phyloP scores from a whole-genome alignment of 148 eudicot genomes.

The Camellia lanceoleosa region DNA sequence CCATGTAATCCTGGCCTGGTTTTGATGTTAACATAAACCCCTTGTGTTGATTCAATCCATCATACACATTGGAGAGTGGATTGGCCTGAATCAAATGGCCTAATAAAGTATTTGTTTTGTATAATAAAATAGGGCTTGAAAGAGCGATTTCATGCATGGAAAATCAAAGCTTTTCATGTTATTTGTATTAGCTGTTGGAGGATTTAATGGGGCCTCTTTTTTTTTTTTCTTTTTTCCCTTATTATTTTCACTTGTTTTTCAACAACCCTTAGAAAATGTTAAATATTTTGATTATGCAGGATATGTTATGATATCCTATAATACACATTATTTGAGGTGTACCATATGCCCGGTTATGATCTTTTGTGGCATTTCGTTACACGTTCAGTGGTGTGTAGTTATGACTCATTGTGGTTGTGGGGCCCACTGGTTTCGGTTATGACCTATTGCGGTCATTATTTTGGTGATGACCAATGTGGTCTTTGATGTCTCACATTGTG shows the following conservation, averaged over 20 bases:
- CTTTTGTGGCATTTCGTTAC: too few relatives aligned
- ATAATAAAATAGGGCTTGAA: background rate
- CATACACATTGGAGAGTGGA: background rate
- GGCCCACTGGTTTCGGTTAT: too few relatives aligned
- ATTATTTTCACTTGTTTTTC: background rate
- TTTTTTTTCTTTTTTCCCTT: background rate
- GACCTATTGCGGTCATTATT: too few relatives aligned
- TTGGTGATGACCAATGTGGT: too few relatives aligned
- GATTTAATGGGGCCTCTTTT: background rate
- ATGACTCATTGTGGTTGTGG: too few relatives aligned
- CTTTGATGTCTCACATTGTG: too few relatives aligned
- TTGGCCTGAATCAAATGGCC: background rate
- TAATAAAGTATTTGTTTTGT: background rate
- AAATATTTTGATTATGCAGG: background rate
- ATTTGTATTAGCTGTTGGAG: background rate
- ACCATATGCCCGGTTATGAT: too few relatives aligned
- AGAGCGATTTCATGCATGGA: background rate
- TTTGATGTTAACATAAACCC: constrained; percentile 2
- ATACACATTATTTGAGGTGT: too few relatives aligned
- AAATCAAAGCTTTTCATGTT: background rate
- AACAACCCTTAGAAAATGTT: background rate
- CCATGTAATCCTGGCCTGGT: background rate
- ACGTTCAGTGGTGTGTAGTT: too few relatives aligned
- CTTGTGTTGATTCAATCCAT: background rate
- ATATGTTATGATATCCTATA: background rate